Percentiles rank a stretch among this genome's conserved stretches.
Conservation (phyloP, 495 filamentous ascomycete species). For the Lasiosphaeriaceae sp. region DNA sequence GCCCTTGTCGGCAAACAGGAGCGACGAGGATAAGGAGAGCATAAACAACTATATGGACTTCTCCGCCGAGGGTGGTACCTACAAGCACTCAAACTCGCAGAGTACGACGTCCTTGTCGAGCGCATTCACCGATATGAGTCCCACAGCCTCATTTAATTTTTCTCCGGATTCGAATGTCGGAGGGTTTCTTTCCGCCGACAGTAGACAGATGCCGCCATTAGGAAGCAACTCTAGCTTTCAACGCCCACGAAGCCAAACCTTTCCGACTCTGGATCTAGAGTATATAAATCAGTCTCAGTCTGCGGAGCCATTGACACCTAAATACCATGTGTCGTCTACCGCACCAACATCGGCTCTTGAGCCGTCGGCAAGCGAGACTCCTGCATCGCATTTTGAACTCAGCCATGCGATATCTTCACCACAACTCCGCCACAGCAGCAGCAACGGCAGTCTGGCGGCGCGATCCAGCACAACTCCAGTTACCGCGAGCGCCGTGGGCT, state of each 20-base stretch:
- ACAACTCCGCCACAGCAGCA: conserved; percentile 52
- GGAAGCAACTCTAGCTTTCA: conserved; percentile 51
- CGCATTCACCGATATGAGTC: conserved; percentile 67
- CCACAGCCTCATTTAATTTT: conserved; percentile 78
- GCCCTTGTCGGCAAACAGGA: conserved; percentile 62
- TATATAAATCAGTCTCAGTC: conserved; percentile 62
- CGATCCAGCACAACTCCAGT: conserved; percentile 41
- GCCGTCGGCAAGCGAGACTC: conserved; percentile 61
- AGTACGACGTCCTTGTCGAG: conserved; percentile 53
- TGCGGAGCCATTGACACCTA: conserved; percentile 62
- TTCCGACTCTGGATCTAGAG: conserved; percentile 72
- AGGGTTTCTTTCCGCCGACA: conserved; percentile 64
- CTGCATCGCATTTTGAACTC: conserved; percentile 44
- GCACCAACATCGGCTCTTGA: conserved; percentile 63
- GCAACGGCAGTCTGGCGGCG: conserved; percentile 47
- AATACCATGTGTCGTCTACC: conserved; percentile 55
- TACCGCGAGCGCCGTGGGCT: conserved; percentile 38
- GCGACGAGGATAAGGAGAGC: conserved; percentile 56
- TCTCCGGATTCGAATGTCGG: conserved; percentile 69
- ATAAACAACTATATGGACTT: conserved; percentile 49
- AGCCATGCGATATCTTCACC: conserved; percentile 51
- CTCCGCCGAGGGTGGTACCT: conserved; percentile 40
- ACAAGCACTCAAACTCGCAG: conserved; percentile 53
- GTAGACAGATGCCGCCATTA: conserved; percentile 51
- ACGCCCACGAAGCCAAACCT: conserved; percentile 87